Base-by-base conservation (phyloP, 306 rosid genomes). In the Quercus glauca region DNA sequence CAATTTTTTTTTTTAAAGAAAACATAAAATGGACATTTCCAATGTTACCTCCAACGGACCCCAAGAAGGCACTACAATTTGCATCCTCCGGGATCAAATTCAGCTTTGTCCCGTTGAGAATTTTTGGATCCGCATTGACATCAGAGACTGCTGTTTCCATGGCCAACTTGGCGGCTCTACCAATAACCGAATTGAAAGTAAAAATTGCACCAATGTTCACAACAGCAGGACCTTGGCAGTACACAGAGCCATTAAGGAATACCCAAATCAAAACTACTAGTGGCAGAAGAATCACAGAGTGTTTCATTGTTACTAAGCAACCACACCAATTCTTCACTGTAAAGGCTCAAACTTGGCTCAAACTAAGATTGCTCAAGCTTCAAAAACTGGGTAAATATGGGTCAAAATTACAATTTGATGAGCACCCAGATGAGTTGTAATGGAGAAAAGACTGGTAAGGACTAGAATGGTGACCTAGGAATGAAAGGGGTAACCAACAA, bases 201-300 rank as follows among this genome's bases (percentile, higher is more conserved):
- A 93, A 90, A 87, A 95, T 73, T 1, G 93, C 98, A 74, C 94
- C 98, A 81, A 95, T 58, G 55, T 89, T 90, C 79, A 95, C 93
- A 78, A 79, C 85, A 15, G 74, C 76, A 43, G 97, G 98, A 83
- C 73, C 89, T 81, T 67, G 75, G 83, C 94, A 79, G 28, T 77
- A 63, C 69, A 81, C 89, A 76, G 53, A 25, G 70, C 85, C 91
- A 64, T 79, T 78, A 18, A 90, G 80, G 29, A 90, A 73, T 55
- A 75, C 85, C 92, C 88, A 88, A 70, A 82, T 73, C 86, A 84
- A 79, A 74, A 72, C 63, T 13, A 85, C 71, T 33, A 83, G 60
- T 53, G 74, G 72, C 80, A 79, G 76, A 80, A 82, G 74, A 80
- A 79, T 76, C 63, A 76, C 68, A 15, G 53, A 15, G 59, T 8